Base-by-base conservation (phyloP, 495 filamentous ascomycete genomes). In the Neurospora discreta region DNA sequence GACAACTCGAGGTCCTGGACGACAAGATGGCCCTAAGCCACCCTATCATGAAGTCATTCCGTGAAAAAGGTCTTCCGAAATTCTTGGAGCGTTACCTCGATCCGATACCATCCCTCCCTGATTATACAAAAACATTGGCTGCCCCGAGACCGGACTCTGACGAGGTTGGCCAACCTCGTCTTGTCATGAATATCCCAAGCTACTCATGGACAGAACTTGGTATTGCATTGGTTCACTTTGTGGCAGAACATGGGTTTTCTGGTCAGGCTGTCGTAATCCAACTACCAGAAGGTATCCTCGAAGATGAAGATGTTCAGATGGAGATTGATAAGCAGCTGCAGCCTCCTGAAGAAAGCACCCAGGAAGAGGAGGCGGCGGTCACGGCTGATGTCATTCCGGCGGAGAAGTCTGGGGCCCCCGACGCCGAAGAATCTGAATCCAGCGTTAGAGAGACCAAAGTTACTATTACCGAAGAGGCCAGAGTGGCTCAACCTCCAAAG, bases 41-140 rank as follows among this genome's bases (percentile, higher is more conserved):
- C 70, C 89, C 89, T 0, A 83, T 88, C 20, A 91, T 93, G 81
- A 86, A 85, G 71, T 85, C 86, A 20, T 87, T 89, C 69, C 75
- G 83, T 15, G 89, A 90, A 73, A 90, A 87, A 73, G 85, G 86
- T 11, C 80, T 97, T 20, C 84, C 90, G 8, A 82, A 84, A 38
- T 82, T 85, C 40, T 82, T 97, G 23, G 87, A 85, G 74, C 88
- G 85, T 70, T 88, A 90, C 68, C 83, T 92, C 13, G 92, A 97
- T 75, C 91, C 90, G 4, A 92, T 91, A 74, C 89, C 92, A 3
- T 97, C 91, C 76, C 85, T 96, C 0, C 92, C 91, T 5, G 78
- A 88, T 36, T 82, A 86, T 10, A 78, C 86, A 10, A 74, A 79
- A 58, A 75, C 79, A 2, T 73, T 85, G 20, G 73, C 76, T 18